phyloP scores from a whole-genome alignment of 306 rosid genomes.

The Pyrus betulifolia region DNA sequence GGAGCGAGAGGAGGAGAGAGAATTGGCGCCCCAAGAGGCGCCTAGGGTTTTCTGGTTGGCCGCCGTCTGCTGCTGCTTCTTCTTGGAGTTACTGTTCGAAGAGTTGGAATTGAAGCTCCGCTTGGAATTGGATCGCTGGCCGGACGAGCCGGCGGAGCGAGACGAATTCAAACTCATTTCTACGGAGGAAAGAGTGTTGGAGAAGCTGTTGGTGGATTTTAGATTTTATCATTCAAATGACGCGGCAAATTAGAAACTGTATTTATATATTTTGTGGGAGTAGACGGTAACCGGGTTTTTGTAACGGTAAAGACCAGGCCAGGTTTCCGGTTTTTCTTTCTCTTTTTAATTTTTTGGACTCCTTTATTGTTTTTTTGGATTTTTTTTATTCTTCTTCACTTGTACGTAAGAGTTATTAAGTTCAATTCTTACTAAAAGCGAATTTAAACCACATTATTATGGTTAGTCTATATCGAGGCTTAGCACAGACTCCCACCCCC shows the following conservation, averaged over 20 bases:
- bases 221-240: slow-evolving; percentile 16
- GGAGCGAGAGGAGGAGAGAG: slow-evolving; percentile 41
- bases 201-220: neutral
- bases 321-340: no score
- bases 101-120: slow-evolving; percentile 37
- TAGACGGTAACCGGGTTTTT: no score
- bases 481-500: no score
- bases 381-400: no score
- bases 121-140: slow-evolving; percentile 49
- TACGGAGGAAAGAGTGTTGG: neutral
- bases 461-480: no score
- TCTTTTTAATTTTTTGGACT: no score
- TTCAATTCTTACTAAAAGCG: no score
- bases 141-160: slow-evolving; percentile 48
- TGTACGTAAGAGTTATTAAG: fast-evolving
- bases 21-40: no score
- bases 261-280: neutral
- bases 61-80: slow-evolving; percentile 22
- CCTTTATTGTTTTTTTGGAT: no score
- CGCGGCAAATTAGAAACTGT: slow-evolving; percentile 23
- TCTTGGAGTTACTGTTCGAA: slow-evolving; percentile 12
- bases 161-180: slow-evolving; percentile 50
- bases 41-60: slow-evolving; percentile 71
- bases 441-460: no score
- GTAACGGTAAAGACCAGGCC: no score